Base-by-base conservation (phyloP, 2,329 filamentous ascomycete genomes). In the Exophiala alcalophila region DNA sequence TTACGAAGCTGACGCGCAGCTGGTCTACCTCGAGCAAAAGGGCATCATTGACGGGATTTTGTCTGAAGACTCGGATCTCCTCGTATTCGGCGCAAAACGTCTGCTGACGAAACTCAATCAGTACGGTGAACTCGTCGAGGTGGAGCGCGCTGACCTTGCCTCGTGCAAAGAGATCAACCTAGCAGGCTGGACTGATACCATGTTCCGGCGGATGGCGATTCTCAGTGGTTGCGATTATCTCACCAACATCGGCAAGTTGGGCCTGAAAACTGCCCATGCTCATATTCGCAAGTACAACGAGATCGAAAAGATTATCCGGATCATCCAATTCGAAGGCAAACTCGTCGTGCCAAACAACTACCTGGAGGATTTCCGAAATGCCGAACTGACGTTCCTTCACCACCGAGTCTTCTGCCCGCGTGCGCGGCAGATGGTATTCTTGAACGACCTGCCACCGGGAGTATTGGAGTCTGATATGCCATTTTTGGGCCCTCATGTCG, bases 171-270 rank as follows among this genome's bases (percentile, higher is more conserved):
- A 96, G 53, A 77, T 97, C 34, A 94, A 84, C 40, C 69, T 98
- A 27, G 84, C 88, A 3, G 91, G 90, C 5, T 98, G 91, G 91
- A 85, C 86, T 2, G 91, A 97, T 62, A 73, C 76, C 7, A 87
- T 96, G 55, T 98, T 98, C 58, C 80, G 92, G 46, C 82, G 81
- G 39, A 98, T 98, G 92, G 88, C 90, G 27, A 98, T 98, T 54
- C 69, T 98, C 47, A 95, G 89, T 61, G 92, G 92, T 5, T 98
- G 92, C 61, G 92, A 98, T 62, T 98, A 98, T 63, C 76, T 97
- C n/a, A 72, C 83, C 2, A 85, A 84, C 45, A 86, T 98, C 49
- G 83, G 80, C 43, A 84, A 84, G 36, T 80, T 98, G 65, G 92
- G 92, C 0, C 65, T 98, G 42, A 97, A 96, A 71, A 97, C 90